A percentile compares a stretch with the other conserved stretches of the same genome.
These are phyloP conservation scores for Xylaria sp. DNA, from an alignment of 2,329 filamentous ascomycete species.

Conservation along the genomic window DNA sequence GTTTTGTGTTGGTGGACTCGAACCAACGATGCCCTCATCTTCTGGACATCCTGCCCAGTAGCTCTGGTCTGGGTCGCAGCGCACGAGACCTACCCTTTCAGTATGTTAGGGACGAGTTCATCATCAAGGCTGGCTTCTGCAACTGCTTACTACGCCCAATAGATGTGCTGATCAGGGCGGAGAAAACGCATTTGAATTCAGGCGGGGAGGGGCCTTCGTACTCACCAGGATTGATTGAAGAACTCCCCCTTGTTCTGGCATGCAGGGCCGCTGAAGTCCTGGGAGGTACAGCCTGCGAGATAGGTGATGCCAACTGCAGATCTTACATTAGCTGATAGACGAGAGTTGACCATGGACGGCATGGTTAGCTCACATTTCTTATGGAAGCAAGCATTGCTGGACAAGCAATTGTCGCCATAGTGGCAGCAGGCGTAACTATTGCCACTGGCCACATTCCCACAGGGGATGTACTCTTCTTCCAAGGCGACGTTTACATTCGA, in stretches of 20 bases:
- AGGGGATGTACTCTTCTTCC: conserved; percentile 30
- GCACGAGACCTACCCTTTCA: conserved; percentile 27
- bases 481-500: conserved; percentile 22
- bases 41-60: conserved; percentile 32
- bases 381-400: conserved; percentile 31
- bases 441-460: conserved; percentile 29
- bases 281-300: conserved; percentile 32
- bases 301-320: conserved; percentile 27
- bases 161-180: no score
- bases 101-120: conserved; percentile 5
- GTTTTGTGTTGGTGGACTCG: conserved; percentile 19
- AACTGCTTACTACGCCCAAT: background rate
- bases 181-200: background rate
- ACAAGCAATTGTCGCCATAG: conserved; percentile 30
- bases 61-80: conserved; percentile 20
- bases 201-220: background rate
- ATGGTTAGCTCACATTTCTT: conserved; percentile 21
- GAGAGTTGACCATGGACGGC: background rate
- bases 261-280: conserved; percentile 25
- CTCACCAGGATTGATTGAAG: conserved; percentile 27
- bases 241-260: conserved; percentile 32
- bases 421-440: conserved; percentile 32
- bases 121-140: background rate
- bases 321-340: conserved; percentile 8
- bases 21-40: conserved; percentile 16